Evolutionary conservation across 2,329 filamentous ascomycete species (phyloP).

Genomic region (Sclerotinia subarctica): DNA sequence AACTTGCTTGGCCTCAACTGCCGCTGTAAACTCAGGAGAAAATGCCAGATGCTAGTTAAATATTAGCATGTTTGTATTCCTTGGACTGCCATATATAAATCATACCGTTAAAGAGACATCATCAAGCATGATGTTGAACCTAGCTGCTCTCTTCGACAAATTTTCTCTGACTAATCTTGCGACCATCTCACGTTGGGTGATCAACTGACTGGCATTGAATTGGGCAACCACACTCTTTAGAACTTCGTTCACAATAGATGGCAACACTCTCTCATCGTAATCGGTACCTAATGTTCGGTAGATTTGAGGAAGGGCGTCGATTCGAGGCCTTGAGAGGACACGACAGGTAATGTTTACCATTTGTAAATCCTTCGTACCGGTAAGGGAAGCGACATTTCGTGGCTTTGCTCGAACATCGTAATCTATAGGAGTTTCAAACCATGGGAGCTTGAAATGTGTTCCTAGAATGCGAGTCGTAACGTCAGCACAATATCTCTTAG

Average conservation of each 20-base stretch:
- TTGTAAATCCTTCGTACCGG: constrained; percentile 97
- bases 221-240: constrained; percentile 98
- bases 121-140: constrained; percentile 96
- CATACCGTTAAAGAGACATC: constrained; percentile 94
- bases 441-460: constrained; percentile 90
- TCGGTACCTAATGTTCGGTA: constrained; percentile 93
- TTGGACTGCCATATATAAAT: constrained; percentile 14
- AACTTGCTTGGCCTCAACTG: constrained; percentile 71
- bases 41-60: constrained; percentile 62
- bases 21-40: constrained; percentile 70
- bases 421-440: constrained; percentile 94
- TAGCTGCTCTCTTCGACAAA: constrained; percentile 81
- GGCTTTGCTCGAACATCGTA: constrained; percentile 99
- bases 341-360: constrained; percentile 99
- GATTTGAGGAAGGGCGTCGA: constrained; percentile 90
- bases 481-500: constrained; percentile 24
- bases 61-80: constrained; percentile 10
- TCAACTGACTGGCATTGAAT: constrained; percentile 97
- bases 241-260: constrained; percentile 98
- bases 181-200: constrained; percentile 98
- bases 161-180: constrained; percentile 89
- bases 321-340: constrained; percentile 87
- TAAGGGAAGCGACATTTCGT: constrained; percentile 92
- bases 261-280: constrained; percentile 94
- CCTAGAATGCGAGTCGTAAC: constrained; percentile 47